Base-by-base conservation (phyloP, 257 asterid species). In the Pogostemon cablin region DNA sequence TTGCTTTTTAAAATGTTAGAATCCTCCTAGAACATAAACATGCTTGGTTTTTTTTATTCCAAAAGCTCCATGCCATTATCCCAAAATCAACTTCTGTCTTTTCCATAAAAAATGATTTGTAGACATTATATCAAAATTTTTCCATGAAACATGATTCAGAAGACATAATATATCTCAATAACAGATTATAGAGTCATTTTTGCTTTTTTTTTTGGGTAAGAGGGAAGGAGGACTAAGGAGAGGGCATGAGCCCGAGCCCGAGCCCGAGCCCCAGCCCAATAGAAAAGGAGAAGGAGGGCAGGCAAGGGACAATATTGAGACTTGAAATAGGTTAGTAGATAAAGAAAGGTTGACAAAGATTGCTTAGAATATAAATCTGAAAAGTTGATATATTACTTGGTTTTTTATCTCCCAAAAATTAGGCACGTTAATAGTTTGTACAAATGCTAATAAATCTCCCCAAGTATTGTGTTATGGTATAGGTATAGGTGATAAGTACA, bases 221-320 rank as follows among this genome's bases (percentile, higher is more conserved):
- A 2, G 52, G 52, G 52, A 3, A 9, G 9, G 56, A 8, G 56
- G 0, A 20, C 25, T 20, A 1, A 20, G 56, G 7, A 2, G 56
- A 2, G 52, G 15, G 52, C 4, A 9, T 47, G 56, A 8, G 56
- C 54, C n/a, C 54, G n/a, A 5, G 17, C 7, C 17, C 17, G 56
- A 8, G 56, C 54, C n/a, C 54, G n/a, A 5, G 17, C 7, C 17
- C 17, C 4, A 5, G 17, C 17, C 54, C 17, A 40, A 2, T 48
- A 17, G 17, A 48, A 11, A 48, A 17, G n/a, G 54, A 2, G 56
- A 49, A 49, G 25, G 56, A 59, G 47, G 25, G 1, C 25, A 34
- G 44, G 46, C 65, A 38, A n/a, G 65, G 41, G 65, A 59, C 69
- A 20, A 20, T 43, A 63, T 34, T 46, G 54, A 63, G 69, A 4